Conservation (phyloP, 176 grass and related monocot species). For the Rhynchospora breviuscula region DNA sequence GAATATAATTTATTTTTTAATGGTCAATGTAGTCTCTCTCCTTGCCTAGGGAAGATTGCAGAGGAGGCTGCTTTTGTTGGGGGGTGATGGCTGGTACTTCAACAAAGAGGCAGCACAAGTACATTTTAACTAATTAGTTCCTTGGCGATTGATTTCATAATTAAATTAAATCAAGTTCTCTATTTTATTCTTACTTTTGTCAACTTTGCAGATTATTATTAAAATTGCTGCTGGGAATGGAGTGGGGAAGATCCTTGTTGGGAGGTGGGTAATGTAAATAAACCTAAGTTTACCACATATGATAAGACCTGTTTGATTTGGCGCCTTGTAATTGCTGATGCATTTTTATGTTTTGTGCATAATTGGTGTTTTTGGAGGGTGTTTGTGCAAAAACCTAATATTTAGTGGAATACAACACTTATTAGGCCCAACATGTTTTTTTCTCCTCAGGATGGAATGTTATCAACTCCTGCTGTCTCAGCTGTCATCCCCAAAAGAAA, state of each 20-base stretch:
- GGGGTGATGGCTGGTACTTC: constrained; percentile 82
- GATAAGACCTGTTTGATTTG: no score
- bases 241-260: constrained; percentile 71
- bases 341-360: no score
- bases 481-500: no score
- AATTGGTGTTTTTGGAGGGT: no score
- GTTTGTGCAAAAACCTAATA: no score
- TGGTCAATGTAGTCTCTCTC: constrained; percentile 16
- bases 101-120: constrained; percentile 80
- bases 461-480: constrained; percentile 33
- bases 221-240: constrained; percentile 91
- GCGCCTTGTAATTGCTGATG: no score
- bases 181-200: constrained; percentile 17
- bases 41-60: constrained; percentile 63
- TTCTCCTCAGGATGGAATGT: constrained; percentile 28
- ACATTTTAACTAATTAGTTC: neutral
- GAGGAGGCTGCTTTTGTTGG: constrained; percentile 66
- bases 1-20: no score
- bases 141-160: neutral
- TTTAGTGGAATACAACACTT: no score
- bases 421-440: no score
- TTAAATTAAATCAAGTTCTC: neutral
- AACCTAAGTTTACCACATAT: no score
- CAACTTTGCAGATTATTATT: constrained; percentile 52
- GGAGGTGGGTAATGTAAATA: constrained; percentile 41